These are phyloP conservation scores for Zhuliangozyma parablackwelliae DNA, from an alignment of 1,139 yeast genomes.

Conservation along the genomic window DNA sequence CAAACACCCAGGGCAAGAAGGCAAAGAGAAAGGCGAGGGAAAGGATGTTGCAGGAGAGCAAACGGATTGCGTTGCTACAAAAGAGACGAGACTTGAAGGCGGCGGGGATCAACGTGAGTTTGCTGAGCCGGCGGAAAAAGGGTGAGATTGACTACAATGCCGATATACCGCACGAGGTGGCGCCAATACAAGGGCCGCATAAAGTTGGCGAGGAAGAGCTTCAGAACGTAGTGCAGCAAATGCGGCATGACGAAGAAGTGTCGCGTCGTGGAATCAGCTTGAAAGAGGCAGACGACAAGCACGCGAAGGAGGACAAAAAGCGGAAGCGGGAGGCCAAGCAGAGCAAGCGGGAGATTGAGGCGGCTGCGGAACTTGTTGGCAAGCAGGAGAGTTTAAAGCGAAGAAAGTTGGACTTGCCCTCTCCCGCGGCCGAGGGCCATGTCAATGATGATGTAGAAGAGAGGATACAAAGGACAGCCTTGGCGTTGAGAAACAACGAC, in stretches of 20 bases:
- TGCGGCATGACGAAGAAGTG: constrained; percentile 44
- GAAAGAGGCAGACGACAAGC: constrained; percentile 33
- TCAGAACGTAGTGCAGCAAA: constrained; percentile 33
- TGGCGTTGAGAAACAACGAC: constrained; percentile 5
- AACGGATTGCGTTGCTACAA: constrained; percentile 71
- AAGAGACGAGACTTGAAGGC: constrained; percentile 81
- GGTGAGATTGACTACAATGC: constrained; percentile 76
- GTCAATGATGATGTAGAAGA: no score
- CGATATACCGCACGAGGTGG: constrained; percentile 76
- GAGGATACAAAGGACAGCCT: no score
- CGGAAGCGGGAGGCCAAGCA: constrained; percentile 18
- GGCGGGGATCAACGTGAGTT: constrained; percentile 67
- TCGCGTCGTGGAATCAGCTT: constrained; percentile 45
- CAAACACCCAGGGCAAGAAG: constrained; percentile 92
- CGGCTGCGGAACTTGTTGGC: constrained; percentile 31
- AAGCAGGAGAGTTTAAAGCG: constrained; percentile 8
- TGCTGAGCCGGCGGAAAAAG: constrained; percentile 42
- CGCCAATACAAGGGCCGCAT: constrained; percentile 67
- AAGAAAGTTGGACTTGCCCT: constrained; percentile 10
- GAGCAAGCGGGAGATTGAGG: constrained; percentile 16
- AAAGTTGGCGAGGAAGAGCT: constrained; percentile 59
- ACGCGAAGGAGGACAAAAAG: constrained; percentile 26
- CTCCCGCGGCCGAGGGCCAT: constrained; percentile 6
- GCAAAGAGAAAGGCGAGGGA: constrained; percentile 91
- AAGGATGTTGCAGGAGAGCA: constrained; percentile 67